Base-by-base conservation (phyloP, 805 yeast genomes). In the Kodamaea neixiangensis region DNA sequence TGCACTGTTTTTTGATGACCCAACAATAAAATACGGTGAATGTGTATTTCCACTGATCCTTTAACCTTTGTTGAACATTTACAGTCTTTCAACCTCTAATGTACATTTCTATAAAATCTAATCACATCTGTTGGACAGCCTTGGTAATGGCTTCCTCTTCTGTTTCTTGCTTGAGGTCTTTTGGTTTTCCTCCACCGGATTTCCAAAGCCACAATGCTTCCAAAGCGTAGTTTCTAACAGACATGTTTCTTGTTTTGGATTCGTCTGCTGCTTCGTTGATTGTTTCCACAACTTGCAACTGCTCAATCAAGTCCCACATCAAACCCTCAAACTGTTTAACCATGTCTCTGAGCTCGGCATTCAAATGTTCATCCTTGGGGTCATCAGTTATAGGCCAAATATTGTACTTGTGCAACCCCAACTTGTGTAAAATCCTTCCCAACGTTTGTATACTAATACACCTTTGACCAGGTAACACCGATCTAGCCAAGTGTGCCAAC, bases 201-300 rank as follows among this genome's bases (percentile, higher is more conserved):
- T 78, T 85, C 94, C 96, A 89, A 48, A 92, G 69, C 96, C 97
- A 92, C 33, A 92, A 74, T 0, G 97, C 96, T 57, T 92, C 97
- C 25, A 87, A 76, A 0, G 97, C 96, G 64, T 90, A 89, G 57
- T 81, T 87, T 58, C 88, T 75, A 1, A 91, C 91, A 33, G 92
- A 86, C 25, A 92, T 53, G 64, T 87, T 89, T 14, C 68, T 72
- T 0, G 89, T 85, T 47, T 68, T 72, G 11, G 66, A 65, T 46
- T 87, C 96, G 58, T 87, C 86, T 0, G 90, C 79, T 25, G 88
- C 85, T 44, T 83, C 85, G 35, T 82, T 75, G 21, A 92, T 65
- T 1, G 87, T 73, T 14, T 87, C 91, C 5, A 87, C 69, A 19
- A 90, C 77, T 46, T 84, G 71, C 48, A 85, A 68, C 47, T 82